phyloP scores from a whole-genome alignment of 176 grass and related monocot genomes.

The Aegilops speltoides region DNA sequence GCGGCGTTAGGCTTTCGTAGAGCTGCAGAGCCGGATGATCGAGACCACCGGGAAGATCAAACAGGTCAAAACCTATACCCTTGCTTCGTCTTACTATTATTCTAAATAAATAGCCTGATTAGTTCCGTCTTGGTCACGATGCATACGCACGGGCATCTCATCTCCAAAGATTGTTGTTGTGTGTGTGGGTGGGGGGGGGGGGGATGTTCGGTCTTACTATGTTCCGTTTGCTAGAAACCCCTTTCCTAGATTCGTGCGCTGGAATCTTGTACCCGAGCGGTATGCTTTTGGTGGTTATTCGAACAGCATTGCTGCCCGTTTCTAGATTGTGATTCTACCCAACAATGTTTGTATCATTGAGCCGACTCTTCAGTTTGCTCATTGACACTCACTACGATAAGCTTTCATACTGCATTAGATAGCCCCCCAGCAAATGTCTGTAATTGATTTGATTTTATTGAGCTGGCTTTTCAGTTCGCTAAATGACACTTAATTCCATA shows the following conservation, averaged over 20 bases:
- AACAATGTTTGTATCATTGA: not conserved
- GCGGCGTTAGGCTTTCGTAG: constrained; percentile 65
- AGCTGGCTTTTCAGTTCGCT: not conserved
- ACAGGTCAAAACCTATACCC: constrained; percentile 41
- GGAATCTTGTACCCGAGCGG: not conserved
- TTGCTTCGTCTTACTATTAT: not conserved
- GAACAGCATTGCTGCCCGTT: not conserved
- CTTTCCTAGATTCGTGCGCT: not conserved
- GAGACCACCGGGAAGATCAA: constrained; percentile 81
- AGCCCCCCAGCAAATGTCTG: not conserved
- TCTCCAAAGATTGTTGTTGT: not conserved
- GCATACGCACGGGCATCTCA: not conserved
- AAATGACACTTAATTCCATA: not conserved
- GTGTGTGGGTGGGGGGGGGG: too few relatives aligned
- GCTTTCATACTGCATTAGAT: not conserved
- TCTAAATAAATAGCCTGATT: not conserved
- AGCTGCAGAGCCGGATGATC: constrained; percentile 74
- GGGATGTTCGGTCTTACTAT: not conserved
- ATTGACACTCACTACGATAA: not conserved
- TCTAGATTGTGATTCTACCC: not conserved
- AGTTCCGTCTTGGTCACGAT: not conserved
- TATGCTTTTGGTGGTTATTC: not conserved
- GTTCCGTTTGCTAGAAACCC: not conserved
- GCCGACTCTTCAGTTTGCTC: not conserved
- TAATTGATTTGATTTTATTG: not conserved